These are phyloP conservation scores for Pyrenophora teres DNA, from an alignment of 2,329 filamentous ascomycete genomes.

Conservation along the genomic window DNA sequence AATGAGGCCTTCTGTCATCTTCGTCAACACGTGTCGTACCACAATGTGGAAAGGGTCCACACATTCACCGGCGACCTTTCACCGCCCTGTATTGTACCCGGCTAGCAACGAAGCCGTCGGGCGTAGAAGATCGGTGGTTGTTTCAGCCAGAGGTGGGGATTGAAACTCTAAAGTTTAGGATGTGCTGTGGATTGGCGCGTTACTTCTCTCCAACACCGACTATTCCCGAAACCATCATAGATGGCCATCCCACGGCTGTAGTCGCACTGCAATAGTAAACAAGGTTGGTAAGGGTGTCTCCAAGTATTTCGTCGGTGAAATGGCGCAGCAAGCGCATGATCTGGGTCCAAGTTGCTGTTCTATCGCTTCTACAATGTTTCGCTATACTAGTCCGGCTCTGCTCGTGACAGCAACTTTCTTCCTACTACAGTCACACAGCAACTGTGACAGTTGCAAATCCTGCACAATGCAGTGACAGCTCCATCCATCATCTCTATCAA, in stretches of 20 bases:
- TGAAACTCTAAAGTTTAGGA: slow-evolving; percentile 37
- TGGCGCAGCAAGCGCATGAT: slow-evolving; percentile 1
- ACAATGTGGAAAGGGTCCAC: background rate
- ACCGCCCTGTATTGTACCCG: background rate
- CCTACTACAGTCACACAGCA: background rate
- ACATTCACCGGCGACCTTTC: background rate
- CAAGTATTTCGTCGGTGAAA: background rate
- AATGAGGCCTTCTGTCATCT: background rate
- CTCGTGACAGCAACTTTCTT: background rate
- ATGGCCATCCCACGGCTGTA: background rate
- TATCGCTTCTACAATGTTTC: slow-evolving; percentile 2
- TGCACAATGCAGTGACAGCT: background rate
- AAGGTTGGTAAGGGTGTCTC: background rate
- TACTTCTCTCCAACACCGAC: slow-evolving; percentile 12
- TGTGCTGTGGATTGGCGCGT: slow-evolving; percentile 23
- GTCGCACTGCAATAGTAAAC: background rate
- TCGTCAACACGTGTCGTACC: background rate
- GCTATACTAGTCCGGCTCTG: background rate
- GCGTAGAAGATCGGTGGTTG: slow-evolving; percentile 11
- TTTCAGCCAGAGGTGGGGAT: slow-evolving; percentile 24
- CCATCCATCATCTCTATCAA: background rate
- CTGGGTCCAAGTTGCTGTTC: background rate
- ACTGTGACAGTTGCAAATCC: background rate
- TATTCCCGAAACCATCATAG: slow-evolving; percentile 20
- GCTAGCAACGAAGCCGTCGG: slow-evolving; percentile 2